Base-by-base conservation (phyloP, 1,284 basidiomycete genomes). In the Fistulinella cinereoalba region DNA sequence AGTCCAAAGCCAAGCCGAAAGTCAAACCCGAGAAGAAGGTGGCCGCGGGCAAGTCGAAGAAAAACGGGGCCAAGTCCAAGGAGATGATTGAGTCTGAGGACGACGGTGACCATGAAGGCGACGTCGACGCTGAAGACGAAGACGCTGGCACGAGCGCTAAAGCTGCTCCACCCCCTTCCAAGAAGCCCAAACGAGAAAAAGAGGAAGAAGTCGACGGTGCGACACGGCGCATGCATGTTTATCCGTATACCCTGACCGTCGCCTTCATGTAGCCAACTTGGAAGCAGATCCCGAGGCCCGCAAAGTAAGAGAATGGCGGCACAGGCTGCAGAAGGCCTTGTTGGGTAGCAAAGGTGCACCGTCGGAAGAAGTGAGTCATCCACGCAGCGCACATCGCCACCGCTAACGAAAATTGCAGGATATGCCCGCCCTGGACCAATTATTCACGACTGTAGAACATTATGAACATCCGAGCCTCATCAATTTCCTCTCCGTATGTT, bases 401-500 rank as follows among this genome's bases (percentile, higher is more conserved):
- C 38, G 37, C 47, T 40, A 31, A 54, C 41, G 33, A 36, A 51
- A 41, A 41, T 49, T 51, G 43, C 8, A 92, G 88, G 88, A 91
- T 47, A 92, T 92, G 87, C 79, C 82, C 4, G 72, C 70, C 28
- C 79, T 88, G 59, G 86, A 95, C 64, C 71, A 78, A 39, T 71
- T 92, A 28, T 93, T 97, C 74, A 83, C 79, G 29, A 81, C 79
- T 5, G 88, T 97, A 42, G 95, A 98, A 63, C 75, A 74, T 10
- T 94, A 93, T 65, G 79, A 88, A 27, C 73, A 76, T 42, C 93
- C 97, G 74, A 89, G 85, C 48, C 83, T 93, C 53, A 84, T 93
- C 51, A 82, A 88, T 50, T 92, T 94, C 61, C 81, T 96, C 41
- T 75, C 77, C 46, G 88, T 89, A 56, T 61, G 80, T 74, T 32